phyloP scores from a whole-genome alignment of 306 rosid genomes.

The Malus sylvestris region DNA sequence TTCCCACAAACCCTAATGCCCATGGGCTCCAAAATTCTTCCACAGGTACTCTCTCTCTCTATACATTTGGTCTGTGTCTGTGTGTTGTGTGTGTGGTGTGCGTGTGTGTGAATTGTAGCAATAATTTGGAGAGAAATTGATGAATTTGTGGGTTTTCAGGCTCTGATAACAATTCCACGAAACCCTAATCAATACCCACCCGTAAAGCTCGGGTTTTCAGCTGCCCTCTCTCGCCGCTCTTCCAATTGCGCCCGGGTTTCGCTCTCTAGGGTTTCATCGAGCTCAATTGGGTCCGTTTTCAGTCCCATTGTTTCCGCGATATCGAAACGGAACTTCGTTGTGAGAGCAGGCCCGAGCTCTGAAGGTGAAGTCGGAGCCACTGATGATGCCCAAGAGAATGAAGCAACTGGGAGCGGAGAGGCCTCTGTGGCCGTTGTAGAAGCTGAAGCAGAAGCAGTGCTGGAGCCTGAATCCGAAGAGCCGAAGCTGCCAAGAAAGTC shows the following conservation, averaged over 20 bases:
- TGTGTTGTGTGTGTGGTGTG: background rate
- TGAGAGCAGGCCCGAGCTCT: constrained; percentile 49
- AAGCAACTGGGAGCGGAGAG: constrained; percentile 23
- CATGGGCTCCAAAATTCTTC: constrained; percentile 67
- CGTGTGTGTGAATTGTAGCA: background rate
- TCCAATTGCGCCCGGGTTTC: constrained; percentile 24
- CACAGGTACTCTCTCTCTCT: constrained; percentile 44
- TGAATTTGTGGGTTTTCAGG: constrained; percentile 22
- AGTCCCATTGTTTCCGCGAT: constrained; percentile 27
- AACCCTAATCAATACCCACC: constrained; percentile 33
- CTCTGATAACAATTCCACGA: constrained; percentile 39
- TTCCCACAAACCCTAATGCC: constrained; percentile 11
- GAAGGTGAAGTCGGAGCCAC: constrained; percentile 19
- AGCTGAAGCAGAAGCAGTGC: constrained; percentile 16
- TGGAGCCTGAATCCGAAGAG: constrained; percentile 39
- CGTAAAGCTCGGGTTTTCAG: constrained; percentile 31
- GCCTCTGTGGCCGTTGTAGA: constrained; percentile 27
- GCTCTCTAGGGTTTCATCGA: constrained; percentile 28
- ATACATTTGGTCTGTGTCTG: background rate
- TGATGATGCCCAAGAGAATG: background rate
- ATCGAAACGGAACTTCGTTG: constrained; percentile 31
- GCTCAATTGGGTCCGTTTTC: constrained; percentile 39
- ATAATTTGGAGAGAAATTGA: background rate
- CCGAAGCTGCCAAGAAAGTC: constrained; percentile 50
- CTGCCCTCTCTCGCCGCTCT: constrained; percentile 25